Percentiles rank a stretch among this genome's conserved stretches.
These are phyloP conservation scores for Pontederia crassipes DNA, from an alignment of 176 grass and related monocot genomes.

Conservation along the genomic window DNA sequence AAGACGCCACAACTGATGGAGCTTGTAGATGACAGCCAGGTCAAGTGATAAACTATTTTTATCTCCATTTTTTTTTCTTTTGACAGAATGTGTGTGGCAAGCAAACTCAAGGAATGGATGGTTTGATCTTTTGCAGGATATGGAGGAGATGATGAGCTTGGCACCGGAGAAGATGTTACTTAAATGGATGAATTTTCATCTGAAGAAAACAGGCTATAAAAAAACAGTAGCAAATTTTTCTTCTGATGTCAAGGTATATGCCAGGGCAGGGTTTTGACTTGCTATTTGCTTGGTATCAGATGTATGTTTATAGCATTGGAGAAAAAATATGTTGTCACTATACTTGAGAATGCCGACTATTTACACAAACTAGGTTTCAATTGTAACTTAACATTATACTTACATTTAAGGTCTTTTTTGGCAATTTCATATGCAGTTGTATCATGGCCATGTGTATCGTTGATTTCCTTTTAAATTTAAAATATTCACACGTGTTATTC, in stretches of 20 bases:
- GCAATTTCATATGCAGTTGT: too few species aligned
- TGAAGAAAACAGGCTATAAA: constrained; percentile 91
- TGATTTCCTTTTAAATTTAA: too few species aligned
- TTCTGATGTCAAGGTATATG: constrained; percentile 81
- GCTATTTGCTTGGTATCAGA: background rate
- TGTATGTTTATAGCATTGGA: too few species aligned
- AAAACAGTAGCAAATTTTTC: constrained; percentile 97
- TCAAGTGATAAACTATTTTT: constrained; percentile 9
- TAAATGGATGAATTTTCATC: constrained; percentile 97
- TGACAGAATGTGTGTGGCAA: constrained; percentile 1
- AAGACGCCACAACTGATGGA: constrained; percentile 97
- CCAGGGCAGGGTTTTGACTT: background rate
- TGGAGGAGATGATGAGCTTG: constrained; percentile 82
- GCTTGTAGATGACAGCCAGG: constrained; percentile 83
- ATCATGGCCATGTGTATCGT: too few species aligned
- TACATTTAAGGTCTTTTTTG: too few species aligned
- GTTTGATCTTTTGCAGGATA: constrained; percentile 58
- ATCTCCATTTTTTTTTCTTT: constrained; percentile 13
- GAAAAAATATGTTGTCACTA: too few species aligned
- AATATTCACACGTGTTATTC: too few species aligned
- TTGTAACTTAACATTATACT: too few species aligned
- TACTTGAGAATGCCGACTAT: too few species aligned
- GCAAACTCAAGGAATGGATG: background rate
- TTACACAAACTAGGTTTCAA: too few species aligned
- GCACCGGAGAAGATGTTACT: constrained; percentile 94